Conservation (phyloP, 441 rosid genomes). For the Cnidoscolus chayamansa region DNA sequence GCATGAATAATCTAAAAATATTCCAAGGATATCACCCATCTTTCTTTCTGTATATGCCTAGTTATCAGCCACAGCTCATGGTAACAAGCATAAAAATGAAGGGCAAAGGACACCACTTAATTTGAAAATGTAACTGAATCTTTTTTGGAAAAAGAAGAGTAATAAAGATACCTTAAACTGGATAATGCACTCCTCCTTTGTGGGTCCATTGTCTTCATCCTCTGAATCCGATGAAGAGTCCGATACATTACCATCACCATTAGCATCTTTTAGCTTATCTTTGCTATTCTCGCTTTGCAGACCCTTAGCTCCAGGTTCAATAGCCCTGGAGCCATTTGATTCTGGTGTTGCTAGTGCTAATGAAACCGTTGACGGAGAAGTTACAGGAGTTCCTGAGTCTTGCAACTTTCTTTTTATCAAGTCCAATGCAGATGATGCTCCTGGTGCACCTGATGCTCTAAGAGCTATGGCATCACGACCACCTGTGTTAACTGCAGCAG, state of each 20-base stretch:
- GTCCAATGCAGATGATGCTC: slow-evolving; percentile 79
- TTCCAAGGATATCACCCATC: too few species aligned
- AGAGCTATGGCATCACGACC: slow-evolving; percentile 81
- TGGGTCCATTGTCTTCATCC: slow-evolving; percentile 83
- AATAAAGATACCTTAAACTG: slow-evolving; percentile 71
- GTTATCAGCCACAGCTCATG: not conserved
- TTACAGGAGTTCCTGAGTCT: slow-evolving; percentile 68
- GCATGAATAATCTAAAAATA: not conserved
- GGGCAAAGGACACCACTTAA: not conserved
- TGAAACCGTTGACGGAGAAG: slow-evolving; percentile 43
- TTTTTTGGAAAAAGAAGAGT: slow-evolving; percentile 20
- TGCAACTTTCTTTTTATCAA: slow-evolving; percentile 93
- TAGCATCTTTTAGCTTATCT: slow-evolving; percentile 67
- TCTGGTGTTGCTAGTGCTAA: slow-evolving; percentile 50
- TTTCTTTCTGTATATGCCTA: too few species aligned
- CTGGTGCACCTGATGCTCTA: slow-evolving; percentile 47
- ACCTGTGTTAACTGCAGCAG: slow-evolving; percentile 78
- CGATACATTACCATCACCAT: slow-evolving; percentile 51
- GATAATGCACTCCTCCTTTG: slow-evolving; percentile 73
- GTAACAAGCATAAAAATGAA: not conserved
- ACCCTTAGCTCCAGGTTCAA: slow-evolving; percentile 57
- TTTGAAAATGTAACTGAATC: too few species aligned
- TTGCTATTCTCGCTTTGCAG: slow-evolving; percentile 58
- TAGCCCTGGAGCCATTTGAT: slow-evolving; percentile 61
- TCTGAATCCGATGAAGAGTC: slow-evolving; percentile 96